Conservation (phyloP, 78 protist species). For the Dictyostelium discoideum region DNA sequence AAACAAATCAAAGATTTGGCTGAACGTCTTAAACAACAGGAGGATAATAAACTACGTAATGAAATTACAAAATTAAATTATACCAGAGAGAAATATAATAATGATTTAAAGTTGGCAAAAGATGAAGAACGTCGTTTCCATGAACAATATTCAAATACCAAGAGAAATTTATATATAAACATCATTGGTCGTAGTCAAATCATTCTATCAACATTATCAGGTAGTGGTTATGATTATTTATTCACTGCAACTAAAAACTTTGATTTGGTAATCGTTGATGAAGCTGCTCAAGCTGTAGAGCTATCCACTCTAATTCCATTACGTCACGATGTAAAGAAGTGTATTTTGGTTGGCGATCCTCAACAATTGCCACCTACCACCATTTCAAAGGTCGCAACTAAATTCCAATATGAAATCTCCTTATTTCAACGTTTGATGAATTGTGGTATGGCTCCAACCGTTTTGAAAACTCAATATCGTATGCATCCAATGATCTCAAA, state of each 20-base stretch:
- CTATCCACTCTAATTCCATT: slow-evolving; percentile 85
- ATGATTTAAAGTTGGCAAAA: neutral
- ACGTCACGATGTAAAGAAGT: slow-evolving; percentile 36
- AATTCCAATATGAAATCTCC: slow-evolving; percentile 57
- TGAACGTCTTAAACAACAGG: neutral
- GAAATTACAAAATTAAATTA: neutral
- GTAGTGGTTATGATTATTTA: slow-evolving; percentile 59
- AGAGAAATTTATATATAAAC: neutral
- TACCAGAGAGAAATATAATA: neutral
- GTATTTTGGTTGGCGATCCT: slow-evolving; percentile 93
- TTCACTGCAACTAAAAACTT: slow-evolving; percentile 24
- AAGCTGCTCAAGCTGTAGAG: slow-evolving; percentile 92
- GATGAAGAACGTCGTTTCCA: slow-evolving; percentile 5
- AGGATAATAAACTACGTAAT: neutral
- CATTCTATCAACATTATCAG: slow-evolving; percentile 78
- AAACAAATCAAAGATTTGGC: neutral
- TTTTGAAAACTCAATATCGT: slow-evolving; percentile 89
- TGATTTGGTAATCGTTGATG: slow-evolving; percentile 89
- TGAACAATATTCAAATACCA: neutral
- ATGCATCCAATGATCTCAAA: slow-evolving; percentile 90
- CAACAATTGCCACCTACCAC: slow-evolving; percentile 92
- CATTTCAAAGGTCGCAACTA: slow-evolving; percentile 18
- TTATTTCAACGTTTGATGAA: slow-evolving; percentile 70
- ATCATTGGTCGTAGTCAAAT: slow-evolving; percentile 49
- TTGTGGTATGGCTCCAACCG: neutral